Percentiles rank a stretch among this genome's conserved stretches.
Conservation (phyloP, 129 eudicot species). For the Scalesia atractyloides region DNA sequence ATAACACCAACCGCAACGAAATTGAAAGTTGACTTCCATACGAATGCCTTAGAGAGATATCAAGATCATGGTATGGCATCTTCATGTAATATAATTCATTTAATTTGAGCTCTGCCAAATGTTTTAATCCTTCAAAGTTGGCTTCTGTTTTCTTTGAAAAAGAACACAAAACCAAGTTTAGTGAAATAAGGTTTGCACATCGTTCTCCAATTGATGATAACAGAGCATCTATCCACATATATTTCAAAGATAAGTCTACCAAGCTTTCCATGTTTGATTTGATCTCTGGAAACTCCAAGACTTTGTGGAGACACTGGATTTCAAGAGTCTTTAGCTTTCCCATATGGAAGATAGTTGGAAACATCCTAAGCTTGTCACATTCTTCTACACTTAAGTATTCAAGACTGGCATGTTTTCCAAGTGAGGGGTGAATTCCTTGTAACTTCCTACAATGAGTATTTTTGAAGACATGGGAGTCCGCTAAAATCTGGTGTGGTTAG, state of each 20-base stretch:
- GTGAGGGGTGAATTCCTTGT: not conserved
- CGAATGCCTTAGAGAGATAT: no score
- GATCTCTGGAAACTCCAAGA: not conserved
- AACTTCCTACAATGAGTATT: not conserved
- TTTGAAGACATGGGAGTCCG: constrained; percentile 4
- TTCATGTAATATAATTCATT: no score
- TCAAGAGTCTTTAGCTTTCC: not conserved
- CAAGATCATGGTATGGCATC: no score
- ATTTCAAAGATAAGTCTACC: not conserved
- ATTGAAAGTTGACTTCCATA: no score
- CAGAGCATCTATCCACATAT: not conserved
- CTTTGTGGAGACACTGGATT: no score
- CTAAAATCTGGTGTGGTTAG: constrained; percentile 2
- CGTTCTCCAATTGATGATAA: not conserved
- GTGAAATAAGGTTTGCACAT: not conserved
- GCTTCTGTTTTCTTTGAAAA: not conserved
- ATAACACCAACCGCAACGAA: no score
- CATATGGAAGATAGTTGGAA: not conserved
- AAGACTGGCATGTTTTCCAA: not conserved
- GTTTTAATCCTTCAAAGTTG: no score
- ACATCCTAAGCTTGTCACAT: not conserved
- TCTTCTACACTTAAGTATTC: not conserved
- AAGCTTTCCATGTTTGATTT: not conserved
- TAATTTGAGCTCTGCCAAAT: not conserved
- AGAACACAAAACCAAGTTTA: not conserved